Evolutionary conservation across 1,139 yeast species (phyloP).

Genomic region (Sugiyamaella novakii): DNA sequence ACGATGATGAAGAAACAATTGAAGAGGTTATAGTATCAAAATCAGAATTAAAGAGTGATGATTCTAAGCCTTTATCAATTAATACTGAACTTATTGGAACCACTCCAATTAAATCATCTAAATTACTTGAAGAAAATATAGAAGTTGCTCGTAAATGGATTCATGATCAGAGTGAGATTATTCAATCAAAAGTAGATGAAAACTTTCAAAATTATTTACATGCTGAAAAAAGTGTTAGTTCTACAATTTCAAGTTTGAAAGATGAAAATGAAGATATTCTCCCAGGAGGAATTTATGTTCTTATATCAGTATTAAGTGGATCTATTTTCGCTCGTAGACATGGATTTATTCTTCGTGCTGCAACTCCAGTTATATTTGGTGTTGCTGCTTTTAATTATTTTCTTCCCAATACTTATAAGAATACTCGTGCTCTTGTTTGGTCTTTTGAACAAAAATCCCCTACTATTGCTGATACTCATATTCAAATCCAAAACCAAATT

Average conservation of each 20-base stretch:
- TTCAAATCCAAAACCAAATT: conserved; percentile 49
- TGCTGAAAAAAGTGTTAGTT: conserved; percentile 67
- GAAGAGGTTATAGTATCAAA: conserved; percentile 32
- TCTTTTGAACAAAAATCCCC: conserved; percentile 70
- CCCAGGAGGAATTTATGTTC: conserved; percentile 72
- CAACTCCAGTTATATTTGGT: conserved; percentile 70
- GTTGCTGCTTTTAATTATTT: conserved; percentile 69
- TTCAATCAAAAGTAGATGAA: conserved; percentile 46
- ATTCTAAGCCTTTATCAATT: conserved; percentile 13
- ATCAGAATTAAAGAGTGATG: conserved; percentile 30
- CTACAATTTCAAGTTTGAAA: conserved; percentile 69
- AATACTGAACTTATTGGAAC: conserved; percentile 55
- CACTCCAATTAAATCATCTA: conserved; percentile 57
- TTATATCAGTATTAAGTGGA: conserved; percentile 79
- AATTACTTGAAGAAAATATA: conserved; percentile 52
- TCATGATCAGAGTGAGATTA: conserved; percentile 37
- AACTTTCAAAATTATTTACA: conserved; percentile 55
- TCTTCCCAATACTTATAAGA: conserved; percentile 74
- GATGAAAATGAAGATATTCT: conserved; percentile 70
- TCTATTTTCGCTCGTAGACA: conserved; percentile 77
- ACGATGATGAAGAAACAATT: conserved; percentile 48
- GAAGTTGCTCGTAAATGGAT: conserved; percentile 51
- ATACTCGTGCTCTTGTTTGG: conserved; percentile 65
- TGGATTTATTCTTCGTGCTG: conserved; percentile 56
- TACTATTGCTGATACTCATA: conserved; percentile 65